Conservation (phyloP, 2,329 filamentous ascomycete species). For the Aspergillus hiratsukae region DNA sequence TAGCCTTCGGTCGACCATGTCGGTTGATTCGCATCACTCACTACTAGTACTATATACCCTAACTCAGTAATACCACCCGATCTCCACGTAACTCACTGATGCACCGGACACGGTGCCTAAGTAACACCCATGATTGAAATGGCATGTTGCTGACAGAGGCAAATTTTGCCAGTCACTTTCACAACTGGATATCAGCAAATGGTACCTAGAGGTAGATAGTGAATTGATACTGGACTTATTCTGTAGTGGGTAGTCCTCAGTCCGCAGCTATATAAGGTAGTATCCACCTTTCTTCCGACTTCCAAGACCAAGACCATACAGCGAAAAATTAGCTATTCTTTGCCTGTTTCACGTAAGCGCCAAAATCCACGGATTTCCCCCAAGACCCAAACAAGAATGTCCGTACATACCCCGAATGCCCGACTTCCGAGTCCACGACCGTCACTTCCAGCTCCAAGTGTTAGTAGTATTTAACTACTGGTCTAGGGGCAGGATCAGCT, state of each 20-base stretch:
- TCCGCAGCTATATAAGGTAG: no score
- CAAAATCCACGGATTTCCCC: not conserved
- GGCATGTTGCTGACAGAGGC: no score
- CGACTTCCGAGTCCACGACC: no score
- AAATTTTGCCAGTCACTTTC: no score
- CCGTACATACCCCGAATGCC: not conserved
- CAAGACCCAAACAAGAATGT: not conserved
- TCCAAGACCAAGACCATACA: not conserved
- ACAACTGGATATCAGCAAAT: no score
- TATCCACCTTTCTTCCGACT: no score
- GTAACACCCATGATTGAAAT: not conserved
- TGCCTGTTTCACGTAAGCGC: not conserved
- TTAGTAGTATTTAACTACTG: not conserved
- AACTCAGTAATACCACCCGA: not conserved
- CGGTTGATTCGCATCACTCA: not conserved
- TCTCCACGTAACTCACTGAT: constrained; percentile 27
- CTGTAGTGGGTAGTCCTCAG: no score
- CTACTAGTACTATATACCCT: not conserved
- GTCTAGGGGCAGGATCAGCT: not conserved
- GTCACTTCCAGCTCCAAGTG: no score
- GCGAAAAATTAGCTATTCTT: not conserved
- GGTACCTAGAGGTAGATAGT: no score
- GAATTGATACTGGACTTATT: no score
- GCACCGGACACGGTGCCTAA: constrained; percentile 18
- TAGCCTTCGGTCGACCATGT: constrained; percentile 4